Conservation (phyloP, 257 asterid species). For the Primulina tabacum region DNA sequence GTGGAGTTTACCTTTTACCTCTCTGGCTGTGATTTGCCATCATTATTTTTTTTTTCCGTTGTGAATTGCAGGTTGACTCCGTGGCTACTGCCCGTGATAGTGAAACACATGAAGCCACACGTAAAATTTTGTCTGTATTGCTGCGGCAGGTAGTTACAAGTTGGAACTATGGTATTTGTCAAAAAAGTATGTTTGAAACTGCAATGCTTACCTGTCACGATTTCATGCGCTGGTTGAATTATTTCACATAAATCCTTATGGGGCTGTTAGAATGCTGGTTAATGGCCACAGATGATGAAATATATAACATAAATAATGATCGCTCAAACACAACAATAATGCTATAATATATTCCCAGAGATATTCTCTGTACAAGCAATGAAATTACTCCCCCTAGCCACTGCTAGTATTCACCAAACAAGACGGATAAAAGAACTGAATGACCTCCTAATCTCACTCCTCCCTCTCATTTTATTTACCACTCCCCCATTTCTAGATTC, state of each 20-base stretch:
- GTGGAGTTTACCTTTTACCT: conserved; percentile 20
- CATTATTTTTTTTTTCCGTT: conserved; percentile 2
- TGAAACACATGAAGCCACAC: conserved; percentile 94
- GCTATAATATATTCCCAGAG: too few species aligned
- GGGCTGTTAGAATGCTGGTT: not conserved
- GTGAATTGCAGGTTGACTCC: conserved; percentile 75
- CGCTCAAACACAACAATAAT: too few species aligned
- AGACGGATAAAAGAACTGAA: too few species aligned
- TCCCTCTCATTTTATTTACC: too few species aligned
- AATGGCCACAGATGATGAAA: too few species aligned
- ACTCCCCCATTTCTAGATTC: too few species aligned
- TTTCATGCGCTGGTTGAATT: not conserved
- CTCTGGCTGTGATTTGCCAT: not conserved
- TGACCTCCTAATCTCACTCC: too few species aligned
- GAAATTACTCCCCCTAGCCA: too few species aligned
- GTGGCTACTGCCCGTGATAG: conserved; percentile 90
- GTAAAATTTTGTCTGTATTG: conserved; percentile 80
- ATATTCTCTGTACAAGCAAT: too few species aligned
- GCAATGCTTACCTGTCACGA: not conserved
- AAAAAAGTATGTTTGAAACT: not conserved
- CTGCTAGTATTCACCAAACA: too few species aligned
- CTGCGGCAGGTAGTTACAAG: conserved; percentile 67
- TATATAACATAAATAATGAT: too few species aligned
- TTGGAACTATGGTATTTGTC: not conserved
- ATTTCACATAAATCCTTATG: not conserved